Evolutionary conservation across 2,329 filamentous ascomycete species (phyloP), one percentile per base, ranked within the genome.

Genomic region (Didymosphaeria variabile): DNA sequence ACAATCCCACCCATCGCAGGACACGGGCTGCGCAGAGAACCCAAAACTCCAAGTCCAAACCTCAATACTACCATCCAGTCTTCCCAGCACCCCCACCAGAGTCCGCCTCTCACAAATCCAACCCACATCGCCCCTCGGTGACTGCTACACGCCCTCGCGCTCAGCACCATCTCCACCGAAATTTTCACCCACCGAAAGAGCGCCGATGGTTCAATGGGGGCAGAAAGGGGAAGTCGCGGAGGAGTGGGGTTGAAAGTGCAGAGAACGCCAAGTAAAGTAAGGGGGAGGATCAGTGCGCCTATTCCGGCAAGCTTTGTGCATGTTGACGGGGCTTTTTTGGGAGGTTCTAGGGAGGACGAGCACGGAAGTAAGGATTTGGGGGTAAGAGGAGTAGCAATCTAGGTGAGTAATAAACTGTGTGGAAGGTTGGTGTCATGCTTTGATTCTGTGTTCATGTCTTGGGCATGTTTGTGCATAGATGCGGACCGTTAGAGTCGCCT

Each of bases 91-190:
- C n/a, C 36, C 36, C 6, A 47, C 58, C 12, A 38, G 21, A 3
- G 34, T 31, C 12, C 40, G 38, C 9, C 54, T 60, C 29, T 60
- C 58, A 9, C 58, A 60, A n/a, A 54, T 57, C 19, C 58, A 60
- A 32, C 58, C 58, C 34, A 51, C 36, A 31, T 23, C 34, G 10
- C 38, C 45, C 29, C 9, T 46, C 17, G 17, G 5, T 45, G 44
- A 31, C 15, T 57, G 40, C 13, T 62, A 58, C 26, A 53, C 26
- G 15, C 60, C 60, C 3, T 52, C 34, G 38, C 56, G 60, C 10
- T 29, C 46, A 19, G 60, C 60, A 1, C 56, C 60, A 1, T 50
- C 45, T 13, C 58, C 58, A 13, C 53, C 58, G 29, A 56, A 56
- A 23, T 21, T 40, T 19, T 12, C 13, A n/a, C 54, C 54, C 15